A percentile compares a stretch with the other conserved stretches of the same genome.
These are phyloP conservation scores for Tetrapisispora iriomotensis DNA, from an alignment of 805 yeast genomes.

Conservation along the genomic window DNA sequence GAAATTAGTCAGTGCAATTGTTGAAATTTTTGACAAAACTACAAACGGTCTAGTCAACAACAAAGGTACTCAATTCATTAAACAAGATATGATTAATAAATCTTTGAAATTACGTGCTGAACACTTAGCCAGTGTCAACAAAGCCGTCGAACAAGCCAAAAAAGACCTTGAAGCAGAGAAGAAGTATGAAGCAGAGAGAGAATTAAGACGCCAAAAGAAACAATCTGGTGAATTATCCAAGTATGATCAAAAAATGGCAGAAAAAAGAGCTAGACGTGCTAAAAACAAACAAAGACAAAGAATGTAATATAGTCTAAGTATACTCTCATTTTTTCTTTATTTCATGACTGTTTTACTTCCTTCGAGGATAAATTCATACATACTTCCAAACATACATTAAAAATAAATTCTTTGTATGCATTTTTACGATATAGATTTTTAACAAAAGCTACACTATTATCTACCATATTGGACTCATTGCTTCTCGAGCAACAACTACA, in stretches of 20 bases:
- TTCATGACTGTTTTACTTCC: too few relatives aligned
- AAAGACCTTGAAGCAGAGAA: constrained; percentile 62
- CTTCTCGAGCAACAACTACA: too few relatives aligned
- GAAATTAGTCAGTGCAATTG: constrained; percentile 43
- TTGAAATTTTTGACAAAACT: constrained; percentile 50
- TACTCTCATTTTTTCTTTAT: too few relatives aligned
- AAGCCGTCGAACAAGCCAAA: constrained; percentile 52
- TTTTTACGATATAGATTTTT: too few relatives aligned
- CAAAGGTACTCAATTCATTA: constrained; percentile 42
- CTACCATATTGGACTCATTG: too few relatives aligned
- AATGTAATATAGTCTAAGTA: too few relatives aligned
- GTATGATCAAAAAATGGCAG: constrained; percentile 65
- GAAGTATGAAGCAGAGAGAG: constrained; percentile 59
- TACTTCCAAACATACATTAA: too few relatives aligned
- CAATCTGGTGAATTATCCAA: constrained; percentile 69
- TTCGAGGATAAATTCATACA: too few relatives aligned
- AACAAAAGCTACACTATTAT: too few relatives aligned
- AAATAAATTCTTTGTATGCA: too few relatives aligned
- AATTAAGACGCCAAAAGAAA: constrained; percentile 48
- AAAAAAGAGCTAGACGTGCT: constrained; percentile 70
- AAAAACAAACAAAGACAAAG: constrained; percentile 50
- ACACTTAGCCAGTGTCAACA: constrained; percentile 62
- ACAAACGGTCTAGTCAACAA: constrained; percentile 32
- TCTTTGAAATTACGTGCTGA: constrained; percentile 65
- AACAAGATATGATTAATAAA: constrained; percentile 69